phyloP scores from a whole-genome alignment of 257 asterid species.

The Scutellaria baicalensis region DNA sequence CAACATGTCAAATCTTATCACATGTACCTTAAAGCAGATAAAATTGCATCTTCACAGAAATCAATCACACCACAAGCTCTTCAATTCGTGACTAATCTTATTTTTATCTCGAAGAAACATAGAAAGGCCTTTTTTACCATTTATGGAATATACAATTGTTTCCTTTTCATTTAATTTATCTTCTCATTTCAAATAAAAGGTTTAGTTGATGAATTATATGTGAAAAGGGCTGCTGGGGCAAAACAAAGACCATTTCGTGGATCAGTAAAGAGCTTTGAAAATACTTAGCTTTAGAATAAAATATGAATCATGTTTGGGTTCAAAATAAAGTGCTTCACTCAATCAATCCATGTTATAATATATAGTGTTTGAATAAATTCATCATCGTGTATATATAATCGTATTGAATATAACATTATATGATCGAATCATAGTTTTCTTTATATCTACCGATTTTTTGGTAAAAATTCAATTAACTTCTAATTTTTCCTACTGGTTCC shows the following conservation, averaged over 20 bases:
- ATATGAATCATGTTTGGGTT: neutral
- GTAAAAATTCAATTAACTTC: too few relatives aligned
- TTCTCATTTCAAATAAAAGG: neutral
- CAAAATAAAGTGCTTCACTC: too few relatives aligned
- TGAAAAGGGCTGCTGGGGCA: neutral
- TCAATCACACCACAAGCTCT: neutral
- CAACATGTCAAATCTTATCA: slow-evolving; percentile 17
- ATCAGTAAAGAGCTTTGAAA: neutral
- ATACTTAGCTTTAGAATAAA: neutral
- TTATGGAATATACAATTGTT: neutral
- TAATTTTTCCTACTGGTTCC: too few relatives aligned
- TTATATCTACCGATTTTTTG: too few relatives aligned
- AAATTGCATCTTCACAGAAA: slow-evolving; percentile 11
- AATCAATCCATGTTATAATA: too few relatives aligned
- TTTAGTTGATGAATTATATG: neutral
- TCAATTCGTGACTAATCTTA: slow-evolving; percentile 7
- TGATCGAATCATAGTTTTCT: too few relatives aligned
- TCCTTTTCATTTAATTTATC: neutral
- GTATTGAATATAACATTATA: too few relatives aligned
- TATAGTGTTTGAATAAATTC: too few relatives aligned
- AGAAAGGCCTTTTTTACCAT: neutral
- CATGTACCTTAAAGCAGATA: slow-evolving; percentile 17
- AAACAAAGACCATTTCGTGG: neutral
- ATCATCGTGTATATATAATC: too few relatives aligned
- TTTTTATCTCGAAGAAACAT: neutral